These are phyloP conservation scores for Daucus carota DNA, from an alignment of 129 eudicot genomes.

Conservation along the genomic window DNA sequence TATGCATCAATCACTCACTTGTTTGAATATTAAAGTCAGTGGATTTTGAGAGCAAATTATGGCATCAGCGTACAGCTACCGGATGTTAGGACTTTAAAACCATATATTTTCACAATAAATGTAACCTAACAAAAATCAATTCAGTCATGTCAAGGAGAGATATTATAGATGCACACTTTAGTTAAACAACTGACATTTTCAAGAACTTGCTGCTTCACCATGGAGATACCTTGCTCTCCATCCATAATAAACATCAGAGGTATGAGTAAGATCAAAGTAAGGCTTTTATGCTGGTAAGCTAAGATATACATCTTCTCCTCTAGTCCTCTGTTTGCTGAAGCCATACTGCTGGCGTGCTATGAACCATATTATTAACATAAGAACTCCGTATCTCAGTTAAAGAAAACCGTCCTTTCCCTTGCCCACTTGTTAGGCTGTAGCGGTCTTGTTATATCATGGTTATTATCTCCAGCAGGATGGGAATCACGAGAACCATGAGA, in stretches of 20 bases:
- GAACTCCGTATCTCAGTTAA: constrained; percentile 61
- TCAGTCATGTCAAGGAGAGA: background rate
- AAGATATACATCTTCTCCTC: constrained; percentile 81
- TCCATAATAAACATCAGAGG: constrained; percentile 62
- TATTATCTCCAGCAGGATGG: constrained; percentile 40
- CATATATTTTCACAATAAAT: too few relatives aligned
- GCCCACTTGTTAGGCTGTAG: constrained; percentile 78
- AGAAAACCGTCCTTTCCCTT: constrained; percentile 94
- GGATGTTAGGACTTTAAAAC: background rate
- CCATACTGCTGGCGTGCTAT: constrained; percentile 61
- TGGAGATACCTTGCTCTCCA: constrained; percentile 72
- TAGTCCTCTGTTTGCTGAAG: constrained; percentile 80
- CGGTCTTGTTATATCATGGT: constrained; percentile 53
- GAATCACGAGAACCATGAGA: constrained; percentile 38
- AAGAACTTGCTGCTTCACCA: constrained; percentile 62
- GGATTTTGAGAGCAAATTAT: too few relatives aligned
- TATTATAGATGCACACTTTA: background rate
- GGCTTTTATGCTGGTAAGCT: constrained; percentile 75
- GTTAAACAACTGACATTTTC: constrained; percentile 43
- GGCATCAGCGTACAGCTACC: background rate
- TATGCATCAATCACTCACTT: background rate
- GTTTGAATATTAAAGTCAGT: background rate
- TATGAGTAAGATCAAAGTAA: constrained; percentile 65
- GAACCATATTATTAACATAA: constrained; percentile 47
- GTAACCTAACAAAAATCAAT: background rate